A percentile compares a stretch with the other conserved stretches of the same genome.
phyloP scores from a whole-genome alignment of 176 grass and related monocot species.

The Luzula sylvatica region DNA sequence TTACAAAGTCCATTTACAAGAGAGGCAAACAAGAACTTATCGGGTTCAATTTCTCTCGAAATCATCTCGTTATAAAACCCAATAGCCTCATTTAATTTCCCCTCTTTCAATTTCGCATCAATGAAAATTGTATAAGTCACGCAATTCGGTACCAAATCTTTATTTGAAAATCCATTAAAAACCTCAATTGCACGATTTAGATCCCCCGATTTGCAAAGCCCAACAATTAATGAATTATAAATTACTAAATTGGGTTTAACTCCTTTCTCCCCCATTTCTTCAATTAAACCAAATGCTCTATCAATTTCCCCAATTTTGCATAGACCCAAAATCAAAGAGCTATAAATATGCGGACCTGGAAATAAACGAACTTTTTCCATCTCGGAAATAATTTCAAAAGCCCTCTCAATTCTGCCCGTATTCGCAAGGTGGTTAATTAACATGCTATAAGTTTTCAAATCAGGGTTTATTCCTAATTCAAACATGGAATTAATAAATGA shows the following conservation, averaged over 20 bases:
- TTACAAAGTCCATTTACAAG: slow-evolving; percentile 49
- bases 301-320: slow-evolving; percentile 37
- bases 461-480: slow-evolving; percentile 23
- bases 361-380: slow-evolving; percentile 43
- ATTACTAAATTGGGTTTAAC: slow-evolving; percentile 47
- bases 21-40: slow-evolving; percentile 32
- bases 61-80: slow-evolving; percentile 60
- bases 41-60: slow-evolving; percentile 36
- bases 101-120: slow-evolving; percentile 46
- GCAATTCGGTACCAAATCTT: slow-evolving; percentile 45
- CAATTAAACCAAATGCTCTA: slow-evolving; percentile 43
- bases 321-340: slow-evolving; percentile 54
- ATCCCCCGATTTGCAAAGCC: slow-evolving; percentile 56
- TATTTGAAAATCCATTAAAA: slow-evolving; percentile 27
- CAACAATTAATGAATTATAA: slow-evolving; percentile 51
- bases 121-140: slow-evolving; percentile 61
- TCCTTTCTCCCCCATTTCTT: slow-evolving; percentile 58
- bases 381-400: slow-evolving; percentile 48
- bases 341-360: slow-evolving; percentile 59
- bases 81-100: slow-evolving; percentile 36
- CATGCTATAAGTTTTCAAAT: slow-evolving; percentile 38
- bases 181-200: slow-evolving; percentile 31
- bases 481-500: slow-evolving; percentile 48
- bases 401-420: slow-evolving; percentile 36
- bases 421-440: slow-evolving; percentile 47